Percentiles rank a stretch among this genome's conserved stretches.
These are phyloP conservation scores for Pseudohalonectria lignicola DNA, from an alignment of 2,329 filamentous ascomycete species.

Conservation along the genomic window DNA sequence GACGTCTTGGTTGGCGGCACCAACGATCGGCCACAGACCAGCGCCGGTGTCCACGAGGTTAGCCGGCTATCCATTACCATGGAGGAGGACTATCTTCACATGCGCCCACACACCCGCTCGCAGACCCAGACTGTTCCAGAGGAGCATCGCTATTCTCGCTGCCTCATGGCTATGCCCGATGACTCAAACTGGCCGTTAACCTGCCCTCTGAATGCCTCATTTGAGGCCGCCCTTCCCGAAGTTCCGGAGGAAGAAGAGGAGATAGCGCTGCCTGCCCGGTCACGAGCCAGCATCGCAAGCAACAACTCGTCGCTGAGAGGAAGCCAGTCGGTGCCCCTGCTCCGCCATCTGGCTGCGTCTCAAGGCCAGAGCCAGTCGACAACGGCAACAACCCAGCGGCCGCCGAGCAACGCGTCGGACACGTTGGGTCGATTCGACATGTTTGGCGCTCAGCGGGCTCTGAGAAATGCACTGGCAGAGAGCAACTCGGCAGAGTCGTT, in stretches of 20 bases:
- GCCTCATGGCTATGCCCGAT: conserved; percentile 25
- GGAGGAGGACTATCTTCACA: conserved; percentile 6
- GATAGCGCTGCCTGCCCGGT: conserved; percentile 21
- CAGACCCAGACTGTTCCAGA: conserved; percentile 5
- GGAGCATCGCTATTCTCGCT: conserved; percentile 22
- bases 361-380: conserved; percentile 20
- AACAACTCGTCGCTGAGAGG: conserved; percentile 39
- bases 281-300: conserved; percentile 32
- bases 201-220: conserved; percentile 20
- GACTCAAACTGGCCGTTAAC: conserved; percentile 33
- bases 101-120: neutral
- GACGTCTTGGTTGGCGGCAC: conserved; percentile 21
- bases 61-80: neutral
- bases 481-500: conserved; percentile 15
- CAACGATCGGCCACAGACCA: conserved; percentile 32
- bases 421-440: conserved; percentile 35
- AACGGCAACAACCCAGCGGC: conserved; percentile 11
- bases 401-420: conserved; percentile 37
- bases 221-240: conserved; percentile 38
- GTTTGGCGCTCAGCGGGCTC: conserved; percentile 21
- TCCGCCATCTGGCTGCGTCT: conserved; percentile 34
- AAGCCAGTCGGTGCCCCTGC: conserved; percentile 43
- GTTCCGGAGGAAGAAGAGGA: conserved; percentile 55
- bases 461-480: conserved; percentile 15
- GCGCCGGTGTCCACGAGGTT: conserved; percentile 28